Percentiles rank a stretch among this genome's conserved stretches.
Conservation (phyloP, 352 stramenopile genomes). For the Globisporangium viniferum region DNA sequence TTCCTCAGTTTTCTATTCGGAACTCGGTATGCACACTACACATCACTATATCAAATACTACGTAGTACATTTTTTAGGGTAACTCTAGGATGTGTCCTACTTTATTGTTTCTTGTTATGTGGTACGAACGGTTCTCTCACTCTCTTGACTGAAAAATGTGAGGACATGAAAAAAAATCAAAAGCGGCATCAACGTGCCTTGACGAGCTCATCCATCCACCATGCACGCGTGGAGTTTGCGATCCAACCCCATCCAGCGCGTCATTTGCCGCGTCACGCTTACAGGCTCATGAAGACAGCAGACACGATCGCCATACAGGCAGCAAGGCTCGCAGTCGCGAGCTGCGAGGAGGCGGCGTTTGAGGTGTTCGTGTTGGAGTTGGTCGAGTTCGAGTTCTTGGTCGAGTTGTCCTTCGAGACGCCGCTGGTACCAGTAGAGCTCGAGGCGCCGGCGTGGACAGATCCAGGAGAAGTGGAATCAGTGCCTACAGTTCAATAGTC, state of each 20-base stretch:
- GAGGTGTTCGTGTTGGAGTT: constrained; percentile 18
- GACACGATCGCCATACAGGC: constrained; percentile 31
- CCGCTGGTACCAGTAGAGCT: constrained; percentile 11
- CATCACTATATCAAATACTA: too few relatives aligned
- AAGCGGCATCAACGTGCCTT: background rate
- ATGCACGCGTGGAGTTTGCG: background rate
- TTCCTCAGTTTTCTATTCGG: too few relatives aligned
- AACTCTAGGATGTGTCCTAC: constrained; percentile 2
- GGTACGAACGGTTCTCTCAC: background rate
- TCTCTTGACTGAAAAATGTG: background rate
- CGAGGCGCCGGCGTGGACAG: constrained; percentile 17
- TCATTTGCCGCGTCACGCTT: constrained; percentile 10
- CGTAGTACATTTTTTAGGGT: background rate
- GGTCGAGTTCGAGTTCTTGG: constrained; percentile 16
- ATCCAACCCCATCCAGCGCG: background rate
- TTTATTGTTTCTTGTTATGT: constrained; percentile 9
- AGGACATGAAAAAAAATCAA: constrained; percentile 5
- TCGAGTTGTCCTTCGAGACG: constrained; percentile 21
- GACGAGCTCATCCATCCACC: background rate
- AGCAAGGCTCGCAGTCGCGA: constrained; percentile 29
- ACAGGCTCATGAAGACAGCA: constrained; percentile 40
- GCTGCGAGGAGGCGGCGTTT: constrained; percentile 21
- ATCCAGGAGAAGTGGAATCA: constrained; percentile 15
- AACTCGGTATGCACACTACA: too few relatives aligned
- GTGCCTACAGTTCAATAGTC: constrained; percentile 1